These are phyloP conservation scores for Blumeria graminis DNA, from an alignment of 2,329 filamentous ascomycete species.

Conservation along the genomic window DNA sequence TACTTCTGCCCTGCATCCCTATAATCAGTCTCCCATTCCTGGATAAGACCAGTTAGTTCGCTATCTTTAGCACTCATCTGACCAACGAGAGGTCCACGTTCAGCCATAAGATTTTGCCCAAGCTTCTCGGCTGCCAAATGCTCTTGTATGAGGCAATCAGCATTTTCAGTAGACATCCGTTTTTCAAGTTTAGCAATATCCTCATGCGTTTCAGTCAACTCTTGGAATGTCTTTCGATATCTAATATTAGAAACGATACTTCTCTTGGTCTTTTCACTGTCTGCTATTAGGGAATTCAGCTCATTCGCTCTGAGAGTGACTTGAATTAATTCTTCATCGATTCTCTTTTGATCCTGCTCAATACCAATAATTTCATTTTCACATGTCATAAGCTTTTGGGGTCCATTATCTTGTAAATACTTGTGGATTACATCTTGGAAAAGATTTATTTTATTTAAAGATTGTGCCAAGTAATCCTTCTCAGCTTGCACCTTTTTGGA, in stretches of 20 bases:
- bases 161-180: slow-evolving; percentile 18
- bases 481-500: slow-evolving; percentile 50
- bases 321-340: slow-evolving; percentile 42
- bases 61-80: slow-evolving; percentile 66
- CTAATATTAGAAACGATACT: slow-evolving; percentile 75
- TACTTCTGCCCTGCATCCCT: slow-evolving; percentile 59
- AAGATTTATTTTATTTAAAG: slow-evolving; percentile 51
- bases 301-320: slow-evolving; percentile 51
- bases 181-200: slow-evolving; percentile 55
- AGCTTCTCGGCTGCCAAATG: slow-evolving; percentile 40
- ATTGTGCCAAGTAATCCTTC: slow-evolving; percentile 47
- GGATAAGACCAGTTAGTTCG: slow-evolving; percentile 45
- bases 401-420: slow-evolving; percentile 56
- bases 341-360: slow-evolving; percentile 36
- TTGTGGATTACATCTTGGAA: slow-evolving; percentile 55
- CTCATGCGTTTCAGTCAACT: slow-evolving; percentile 37
- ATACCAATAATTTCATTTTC: slow-evolving; percentile 43
- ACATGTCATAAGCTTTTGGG: slow-evolving; percentile 43
- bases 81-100: slow-evolving; percentile 51
- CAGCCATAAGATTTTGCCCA: slow-evolving; percentile 44
- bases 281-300: slow-evolving; percentile 51
- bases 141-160: slow-evolving; percentile 43
- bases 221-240: slow-evolving; percentile 51
- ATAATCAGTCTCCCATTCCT: slow-evolving; percentile 71
- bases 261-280: slow-evolving; percentile 60